Conservation (phyloP, 139 green algal species). For the Chlorella sp. region DNA sequence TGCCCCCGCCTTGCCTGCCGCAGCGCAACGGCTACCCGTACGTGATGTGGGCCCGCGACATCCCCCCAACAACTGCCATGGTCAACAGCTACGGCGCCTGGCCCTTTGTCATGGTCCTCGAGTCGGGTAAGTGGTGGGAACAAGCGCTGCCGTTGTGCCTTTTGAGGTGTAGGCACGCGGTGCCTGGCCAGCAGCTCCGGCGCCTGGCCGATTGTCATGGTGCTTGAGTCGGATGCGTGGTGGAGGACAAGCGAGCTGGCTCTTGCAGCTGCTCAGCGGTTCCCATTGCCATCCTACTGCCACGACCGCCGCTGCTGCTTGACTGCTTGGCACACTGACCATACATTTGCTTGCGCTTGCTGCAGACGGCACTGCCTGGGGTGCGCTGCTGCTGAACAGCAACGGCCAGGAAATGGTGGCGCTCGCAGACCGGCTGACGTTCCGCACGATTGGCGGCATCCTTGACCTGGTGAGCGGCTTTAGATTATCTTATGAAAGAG, state of each 20-base stretch:
- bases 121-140: neutral
- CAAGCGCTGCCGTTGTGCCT: neutral
- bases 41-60: constrained; percentile 63
- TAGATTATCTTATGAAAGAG: too few species aligned
- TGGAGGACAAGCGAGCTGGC: too few species aligned
- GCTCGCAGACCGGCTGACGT: constrained; percentile 43
- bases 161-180: too few species aligned
- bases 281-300: too few species aligned
- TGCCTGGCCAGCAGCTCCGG: too few species aligned
- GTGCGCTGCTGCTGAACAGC: constrained; percentile 67
- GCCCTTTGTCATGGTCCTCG: constrained; percentile 57
- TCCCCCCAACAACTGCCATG: constrained; percentile 25
- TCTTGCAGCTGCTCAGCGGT: too few species aligned
- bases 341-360: too few species aligned
- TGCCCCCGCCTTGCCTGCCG: neutral
- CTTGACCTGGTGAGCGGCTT: constrained; percentile 73
- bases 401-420: constrained; percentile 75
- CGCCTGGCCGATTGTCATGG: too few species aligned
- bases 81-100: constrained; percentile 70
- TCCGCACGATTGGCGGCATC: constrained; percentile 66
- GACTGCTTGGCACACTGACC: too few species aligned
- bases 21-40: constrained; percentile 39
- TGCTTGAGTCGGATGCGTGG: too few species aligned
- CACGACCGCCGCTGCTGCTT: too few species aligned
- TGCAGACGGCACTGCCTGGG: constrained; percentile 59